These are phyloP conservation scores for Capsicum baccatum DNA, from an alignment of 257 asterid genomes.

Conservation along the genomic window DNA sequence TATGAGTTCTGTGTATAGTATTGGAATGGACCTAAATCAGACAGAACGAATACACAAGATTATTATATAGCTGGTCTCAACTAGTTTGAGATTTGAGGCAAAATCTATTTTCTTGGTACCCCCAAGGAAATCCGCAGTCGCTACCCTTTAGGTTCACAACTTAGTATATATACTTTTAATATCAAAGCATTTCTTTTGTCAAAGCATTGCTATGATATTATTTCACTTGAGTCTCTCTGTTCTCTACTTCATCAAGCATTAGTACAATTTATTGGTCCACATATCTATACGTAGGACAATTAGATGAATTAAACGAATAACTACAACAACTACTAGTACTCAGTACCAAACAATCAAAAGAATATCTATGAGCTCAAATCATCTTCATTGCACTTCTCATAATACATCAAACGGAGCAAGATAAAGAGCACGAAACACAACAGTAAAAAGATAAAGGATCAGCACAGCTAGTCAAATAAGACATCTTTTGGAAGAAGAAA, in stretches of 20 bases:
- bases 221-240: neutral
- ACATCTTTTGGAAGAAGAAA: neutral
- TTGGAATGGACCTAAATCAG: no score
- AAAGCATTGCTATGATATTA: no score
- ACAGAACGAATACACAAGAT: no score
- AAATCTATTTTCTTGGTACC: no score
- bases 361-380: neutral
- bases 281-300: neutral
- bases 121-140: no score
- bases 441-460: neutral
- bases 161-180: no score
- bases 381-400: neutral
- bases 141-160: no score
- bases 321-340: neutral
- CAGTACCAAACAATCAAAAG: neutral
- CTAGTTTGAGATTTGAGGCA: no score
- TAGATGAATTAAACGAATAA: constrained; percentile 1
- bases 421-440: neutral
- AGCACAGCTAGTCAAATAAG: neutral
- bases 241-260: constrained; percentile 6
- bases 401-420: neutral
- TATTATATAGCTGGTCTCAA: no score
- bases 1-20: no score
- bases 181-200: no score
- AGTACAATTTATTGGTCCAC: neutral